Evolutionary conservation across 768 basidiomycete genomes (phyloP).

Genomic region (Pulveroboletus sp.): DNA sequence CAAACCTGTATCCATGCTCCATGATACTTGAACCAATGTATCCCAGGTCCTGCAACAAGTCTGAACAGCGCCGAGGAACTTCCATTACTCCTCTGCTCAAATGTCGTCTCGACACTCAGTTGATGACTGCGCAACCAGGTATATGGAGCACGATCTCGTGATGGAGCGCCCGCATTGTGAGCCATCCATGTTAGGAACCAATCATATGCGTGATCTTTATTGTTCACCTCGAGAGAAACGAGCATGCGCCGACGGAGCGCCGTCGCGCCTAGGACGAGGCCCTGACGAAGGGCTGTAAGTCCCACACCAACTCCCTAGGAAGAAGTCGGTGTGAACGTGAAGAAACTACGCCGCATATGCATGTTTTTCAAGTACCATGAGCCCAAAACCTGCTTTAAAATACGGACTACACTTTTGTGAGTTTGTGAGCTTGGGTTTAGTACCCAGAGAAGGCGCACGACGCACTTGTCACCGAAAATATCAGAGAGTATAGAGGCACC

Average conservation of each 20-base stretch:
- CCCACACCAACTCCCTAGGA: conserved; percentile 86
- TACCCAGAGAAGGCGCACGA: conserved; percentile 13
- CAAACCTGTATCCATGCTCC: conserved; percentile 94
- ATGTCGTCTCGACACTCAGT: conserved; percentile 88
- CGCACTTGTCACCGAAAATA: conserved; percentile 66
- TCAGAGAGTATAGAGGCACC: conserved; percentile 32
- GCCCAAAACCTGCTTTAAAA: conserved; percentile 96
- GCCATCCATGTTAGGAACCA: conserved; percentile 99
- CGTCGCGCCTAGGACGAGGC: conserved; percentile 60
- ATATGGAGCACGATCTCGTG: conserved; percentile 21
- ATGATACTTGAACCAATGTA: conserved; percentile 85
- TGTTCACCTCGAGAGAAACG: conserved; percentile 93
- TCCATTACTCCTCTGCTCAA: conserved; percentile 87
- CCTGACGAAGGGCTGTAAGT: conserved; percentile 68
- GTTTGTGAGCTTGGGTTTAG: conserved; percentile 12
- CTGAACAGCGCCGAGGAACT: conserved; percentile 85
- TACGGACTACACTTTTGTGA: conserved; percentile 70
- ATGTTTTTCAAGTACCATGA: conserved; percentile 64
- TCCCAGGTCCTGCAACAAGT: conserved; percentile 94
- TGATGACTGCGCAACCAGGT: conserved; percentile 78
- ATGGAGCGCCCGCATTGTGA: conserved; percentile 44
- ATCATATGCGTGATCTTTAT: conserved; percentile 90
- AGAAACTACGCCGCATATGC: neutral
- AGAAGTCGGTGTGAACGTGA: neutral
- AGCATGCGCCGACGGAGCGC: conserved; percentile 86